Conservation (phyloP, 768 basidiomycete genomes). For the Sarcomyxa edulis region DNA sequence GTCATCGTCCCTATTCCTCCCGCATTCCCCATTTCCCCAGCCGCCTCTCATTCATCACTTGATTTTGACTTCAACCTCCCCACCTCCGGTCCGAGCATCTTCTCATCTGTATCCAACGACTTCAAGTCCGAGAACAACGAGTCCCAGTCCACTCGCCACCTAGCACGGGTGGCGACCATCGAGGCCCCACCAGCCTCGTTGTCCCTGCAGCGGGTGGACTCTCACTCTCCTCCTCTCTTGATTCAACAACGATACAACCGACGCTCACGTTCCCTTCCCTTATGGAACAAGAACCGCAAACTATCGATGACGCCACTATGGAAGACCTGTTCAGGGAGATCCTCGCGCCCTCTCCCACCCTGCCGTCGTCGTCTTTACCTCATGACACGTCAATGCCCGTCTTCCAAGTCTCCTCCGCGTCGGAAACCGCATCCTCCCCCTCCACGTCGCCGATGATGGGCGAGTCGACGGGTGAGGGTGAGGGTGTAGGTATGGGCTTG, state of each 20-base stretch:
- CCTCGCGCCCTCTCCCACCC: slow-evolving; percentile 45
- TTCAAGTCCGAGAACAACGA: slow-evolving; percentile 31
- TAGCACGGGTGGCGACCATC: slow-evolving; percentile 95
- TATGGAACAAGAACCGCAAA: slow-evolving; percentile 8
- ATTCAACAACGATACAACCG: slow-evolving; percentile 9
- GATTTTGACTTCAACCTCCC: slow-evolving; percentile 10
- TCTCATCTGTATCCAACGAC: slow-evolving; percentile 21
- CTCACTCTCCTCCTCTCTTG: slow-evolving; percentile 15
- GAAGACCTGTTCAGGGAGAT: slow-evolving; percentile 68
- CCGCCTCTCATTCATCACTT: slow-evolving; percentile 36
- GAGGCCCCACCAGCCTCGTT: slow-evolving; percentile 48
- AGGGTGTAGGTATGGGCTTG: slow-evolving; percentile 3
- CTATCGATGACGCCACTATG: slow-evolving; percentile 58
- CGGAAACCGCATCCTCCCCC: slow-evolving; percentile 11
- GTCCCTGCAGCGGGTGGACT: slow-evolving; percentile 94
- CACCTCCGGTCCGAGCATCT: too few species aligned
- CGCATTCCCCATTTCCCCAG: slow-evolving; percentile 33
- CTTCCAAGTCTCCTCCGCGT: slow-evolving; percentile 12
- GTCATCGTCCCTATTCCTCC: slow-evolving; percentile 19
- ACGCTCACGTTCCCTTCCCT: slow-evolving; percentile 12
- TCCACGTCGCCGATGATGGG: slow-evolving; percentile 16
- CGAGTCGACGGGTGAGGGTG: slow-evolving; percentile 8
- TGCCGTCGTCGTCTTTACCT: slow-evolving; percentile 17
- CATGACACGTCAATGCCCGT: slow-evolving; percentile 16
- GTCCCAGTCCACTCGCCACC: slow-evolving; percentile 83